Base-by-base conservation (phyloP, 2,329 filamentous ascomycete genomes). In the Basipetospora chlamydospora region DNA sequence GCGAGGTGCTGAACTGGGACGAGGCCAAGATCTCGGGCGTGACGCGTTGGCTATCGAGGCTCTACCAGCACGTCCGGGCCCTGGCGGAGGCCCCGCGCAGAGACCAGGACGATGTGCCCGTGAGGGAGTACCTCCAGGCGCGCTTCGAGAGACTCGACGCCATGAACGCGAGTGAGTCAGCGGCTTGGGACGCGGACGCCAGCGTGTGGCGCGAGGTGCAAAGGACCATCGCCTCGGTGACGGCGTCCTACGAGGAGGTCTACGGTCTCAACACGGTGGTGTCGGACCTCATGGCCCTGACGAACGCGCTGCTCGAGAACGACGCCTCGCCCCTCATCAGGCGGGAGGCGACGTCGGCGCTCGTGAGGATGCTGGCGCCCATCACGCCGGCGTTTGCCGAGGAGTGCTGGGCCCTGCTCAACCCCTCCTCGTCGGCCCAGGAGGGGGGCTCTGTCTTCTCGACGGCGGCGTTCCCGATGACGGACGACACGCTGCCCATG, bases 1-100 rank as follows among this genome's bases (percentile, higher is more conserved):
- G 67, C 28, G 85, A 93, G 39, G 72, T 90, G 1, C 67, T 94
- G 2, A 82, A 90, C 53, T 94, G 86, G 85, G 84, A 93, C 37
- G 82, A 84, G 49, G 62, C 68, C 28, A 88, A 86, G 53, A 88
- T 94, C 34, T 63, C 76, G 0, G 86, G 86, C 3, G 71, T 92
- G 13, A 80, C 81, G 34, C 72, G 86, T 36, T 94, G 86, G 86
- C 66, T 93, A 12, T 63, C 66, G 3, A 70, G 80, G 15, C 52
- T 92, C 12, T 61, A 77, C 53, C 72, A 76, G 30, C 58, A 79
- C 22, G 66, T 77, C 40, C 18, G 6, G 44, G 43, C 15, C 38
- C 52, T 34, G 46, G 16, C 45, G 3, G 40, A 32, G 8, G n/a
- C n/a, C n/a, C n/a, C n/a, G n/a, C 21, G 34, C 0, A 18, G 38